Percentiles rank a stretch among this genome's conserved stretches.
These are phyloP conservation scores for Calonectria hongkongensis DNA, from an alignment of 2,329 filamentous ascomycete genomes.

Conservation along the genomic window DNA sequence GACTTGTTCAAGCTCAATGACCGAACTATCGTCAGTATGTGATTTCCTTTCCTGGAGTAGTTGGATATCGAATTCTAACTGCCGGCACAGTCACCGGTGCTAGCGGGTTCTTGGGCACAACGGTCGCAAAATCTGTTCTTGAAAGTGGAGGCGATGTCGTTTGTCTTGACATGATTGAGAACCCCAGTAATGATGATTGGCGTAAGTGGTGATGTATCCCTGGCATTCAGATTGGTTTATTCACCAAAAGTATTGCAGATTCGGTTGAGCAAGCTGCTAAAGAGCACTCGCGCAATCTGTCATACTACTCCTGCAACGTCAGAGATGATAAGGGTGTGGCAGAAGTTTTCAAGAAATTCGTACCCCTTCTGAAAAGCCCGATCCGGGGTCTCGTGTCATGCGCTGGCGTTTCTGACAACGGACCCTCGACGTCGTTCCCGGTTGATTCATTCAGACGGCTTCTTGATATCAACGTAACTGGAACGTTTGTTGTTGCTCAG, in stretches of 20 bases:
- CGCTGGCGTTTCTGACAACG: conserved; percentile 57
- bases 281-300: conserved; percentile 4
- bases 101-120: conserved; percentile 12
- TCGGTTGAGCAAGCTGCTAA: conserved; percentile 6
- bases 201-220: not conserved
- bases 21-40: conserved; percentile 5
- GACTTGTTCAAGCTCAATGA: conserved; percentile 3
- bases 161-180: conserved; percentile 14
- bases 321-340: conserved; percentile 17
- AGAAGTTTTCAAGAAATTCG: conserved; percentile 21
- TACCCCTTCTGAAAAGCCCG: conserved; percentile 47
- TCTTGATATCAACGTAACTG: conserved; percentile 67
- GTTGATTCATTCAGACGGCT: conserved; percentile 50
- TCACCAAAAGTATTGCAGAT: not conserved
- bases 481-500: conserved; percentile 68
- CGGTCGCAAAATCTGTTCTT: not conserved
- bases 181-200: conserved; percentile 7
- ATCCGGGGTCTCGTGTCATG: conserved; percentile 59
- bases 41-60: too few relatives aligned
- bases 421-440: conserved; percentile 53
- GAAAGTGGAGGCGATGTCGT: conserved; percentile 16
- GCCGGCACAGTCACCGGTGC: not conserved
- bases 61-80: not conserved
- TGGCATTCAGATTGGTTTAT: not conserved
- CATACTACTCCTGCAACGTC: conserved; percentile 29